Evolutionary conservation across 805 yeast genomes (phyloP).

Genomic region (Metschnikowia matae): DNA sequence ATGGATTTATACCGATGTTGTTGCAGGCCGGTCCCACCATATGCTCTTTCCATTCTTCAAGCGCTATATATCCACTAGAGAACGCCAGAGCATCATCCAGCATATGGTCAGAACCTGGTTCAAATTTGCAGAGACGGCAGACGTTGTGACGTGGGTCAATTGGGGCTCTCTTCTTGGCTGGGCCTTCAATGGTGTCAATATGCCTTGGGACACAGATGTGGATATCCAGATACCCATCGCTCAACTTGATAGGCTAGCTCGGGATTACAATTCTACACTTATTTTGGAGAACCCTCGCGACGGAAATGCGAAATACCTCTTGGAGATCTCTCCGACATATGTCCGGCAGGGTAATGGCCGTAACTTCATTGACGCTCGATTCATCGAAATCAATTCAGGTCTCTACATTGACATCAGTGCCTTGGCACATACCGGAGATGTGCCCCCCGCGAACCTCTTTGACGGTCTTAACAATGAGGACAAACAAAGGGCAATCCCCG

Average conservation of each 20-base stretch:
- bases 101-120: conserved; percentile 38
- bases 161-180: conserved; percentile 24
- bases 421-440: conserved; percentile 12
- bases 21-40: conserved; percentile 29
- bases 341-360: conserved; percentile 19
- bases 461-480: conserved; percentile 3
- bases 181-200: conserved; percentile 19
- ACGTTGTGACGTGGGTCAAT: conserved; percentile 26
- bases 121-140: conserved; percentile 31
- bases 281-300: conserved; percentile 16
- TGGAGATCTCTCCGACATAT: conserved; percentile 22
- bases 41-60: conserved; percentile 36
- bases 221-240: conserved; percentile 18
- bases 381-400: conserved; percentile 35
- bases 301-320: conserved; percentile 19
- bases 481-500: conserved; percentile 17
- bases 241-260: conserved; percentile 15
- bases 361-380: conserved; percentile 19
- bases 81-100: conserved; percentile 35
- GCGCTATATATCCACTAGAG: conserved; percentile 31
- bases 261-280: conserved; percentile 13
- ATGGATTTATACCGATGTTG: conserved; percentile 35
- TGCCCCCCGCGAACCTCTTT: conserved; percentile 7
- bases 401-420: conserved; percentile 24
- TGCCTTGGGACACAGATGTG: conserved; percentile 21